Evolutionary conservation across 1,139 yeast species (phyloP).

Genomic region (Yarrowia galli): DNA sequence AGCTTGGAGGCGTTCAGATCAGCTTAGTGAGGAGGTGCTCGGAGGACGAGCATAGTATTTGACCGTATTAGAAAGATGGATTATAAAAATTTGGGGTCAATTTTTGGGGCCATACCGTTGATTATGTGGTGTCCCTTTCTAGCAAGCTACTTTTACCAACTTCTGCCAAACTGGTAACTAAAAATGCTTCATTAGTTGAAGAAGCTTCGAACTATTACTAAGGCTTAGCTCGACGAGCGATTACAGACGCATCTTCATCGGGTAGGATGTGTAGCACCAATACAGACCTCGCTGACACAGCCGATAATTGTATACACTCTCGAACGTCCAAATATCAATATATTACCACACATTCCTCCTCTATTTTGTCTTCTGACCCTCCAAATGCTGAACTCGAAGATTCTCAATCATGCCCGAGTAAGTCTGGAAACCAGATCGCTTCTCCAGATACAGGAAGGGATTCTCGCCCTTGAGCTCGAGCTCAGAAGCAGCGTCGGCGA

Average conservation of each 20-base stretch:
- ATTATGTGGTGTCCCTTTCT: too few relatives aligned
- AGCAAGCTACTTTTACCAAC: too few relatives aligned
- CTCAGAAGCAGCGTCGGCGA: slow-evolving; percentile 46
- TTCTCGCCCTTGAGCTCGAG: slow-evolving; percentile 45
- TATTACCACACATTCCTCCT: not conserved
- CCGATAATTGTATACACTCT: not conserved
- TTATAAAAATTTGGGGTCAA: too few relatives aligned
- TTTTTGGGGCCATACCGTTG: too few relatives aligned
- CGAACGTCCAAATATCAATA: not conserved
- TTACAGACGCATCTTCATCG: not conserved
- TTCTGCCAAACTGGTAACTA: too few relatives aligned
- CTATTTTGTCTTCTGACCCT: slow-evolving; percentile 30
- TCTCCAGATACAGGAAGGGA: slow-evolving; percentile 29
- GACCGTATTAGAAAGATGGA: too few relatives aligned
- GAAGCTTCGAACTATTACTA: not conserved
- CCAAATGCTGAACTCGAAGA: slow-evolving; percentile 32
- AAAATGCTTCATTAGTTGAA: not conserved
- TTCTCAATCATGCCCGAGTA: slow-evolving; percentile 28
- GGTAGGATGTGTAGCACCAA: not conserved
- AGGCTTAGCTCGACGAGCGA: not conserved
- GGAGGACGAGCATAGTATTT: too few relatives aligned
- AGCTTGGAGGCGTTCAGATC: not conserved
- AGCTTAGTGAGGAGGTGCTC: not conserved
- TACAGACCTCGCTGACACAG: not conserved
- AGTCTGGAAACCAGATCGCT: slow-evolving; percentile 25